Evolutionary conservation across 129 eudicot species (phyloP), one percentile per base, ranked within the genome.

Genomic region (Lonicera japonica): DNA sequence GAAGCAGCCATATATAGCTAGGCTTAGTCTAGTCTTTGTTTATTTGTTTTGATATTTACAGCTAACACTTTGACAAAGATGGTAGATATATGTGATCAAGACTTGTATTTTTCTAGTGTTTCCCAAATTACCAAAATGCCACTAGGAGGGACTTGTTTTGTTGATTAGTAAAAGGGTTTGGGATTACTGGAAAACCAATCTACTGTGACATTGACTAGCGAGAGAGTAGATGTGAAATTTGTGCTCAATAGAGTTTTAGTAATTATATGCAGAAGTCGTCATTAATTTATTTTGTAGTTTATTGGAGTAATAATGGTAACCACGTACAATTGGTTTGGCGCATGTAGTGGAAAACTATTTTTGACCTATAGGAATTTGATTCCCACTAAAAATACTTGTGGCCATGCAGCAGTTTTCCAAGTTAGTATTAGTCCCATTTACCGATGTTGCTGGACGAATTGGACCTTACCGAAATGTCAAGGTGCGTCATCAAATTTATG

Each of bases 41-140:
- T 60, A 29, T 71, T 80, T 56, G 57, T 63, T 56, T 19, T 68
- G 52, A 64, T 52, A n/a, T 58, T 67, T 71, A 61, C 79, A 80
- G 81, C 86, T 80, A 80, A 71, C 86, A 41, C 67, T 67, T 80
- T 80, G 86, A 80, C 82, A 80, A 80, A 80, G 86, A 75, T 75
- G 67, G 78, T 50, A 58, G 58, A 45, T 79, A 60, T 10, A 45
- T 3, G 14, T 17, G 39, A 52, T 58, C 12, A 16, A 34, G 56
- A 48, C 38, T 69, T 40, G 14, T 2, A 64, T 56, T 63, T 29
- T 63, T 75, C 45, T 23, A 36, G 20, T 16, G 21, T 25, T 43
- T 8, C 48, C 12, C 43, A 3, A 52, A 24, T 63, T 54, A 53
- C 51, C 29, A 34, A 1, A 48, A 7, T 39, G 43, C 52, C 52